Base-by-base conservation (phyloP, 176 grass and related monocot species). In the Canna indica region DNA sequence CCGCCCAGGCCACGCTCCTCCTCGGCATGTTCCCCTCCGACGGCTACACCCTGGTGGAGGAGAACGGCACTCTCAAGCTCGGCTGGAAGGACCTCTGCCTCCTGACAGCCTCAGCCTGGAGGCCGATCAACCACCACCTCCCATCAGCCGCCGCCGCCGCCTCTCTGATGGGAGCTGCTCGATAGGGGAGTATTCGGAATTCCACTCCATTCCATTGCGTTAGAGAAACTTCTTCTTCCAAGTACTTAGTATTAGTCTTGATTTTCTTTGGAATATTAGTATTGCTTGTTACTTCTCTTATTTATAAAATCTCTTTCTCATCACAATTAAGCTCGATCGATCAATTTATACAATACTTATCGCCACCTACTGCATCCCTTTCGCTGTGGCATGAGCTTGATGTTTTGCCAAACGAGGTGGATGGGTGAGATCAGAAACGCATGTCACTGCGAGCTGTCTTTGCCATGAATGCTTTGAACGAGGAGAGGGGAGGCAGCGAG, bases 81-180 rank as follows among this genome's bases (percentile, higher is more conserved):
- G 93, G 93, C 0, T 96, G 93, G 93, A 96, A 96, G 86, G 93
- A 96, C 64, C 83, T 96, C 9, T 96, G 93, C 86, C 78, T 96
- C 18, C 88, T 96, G 16, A 96, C 93, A 0, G 93, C 93, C 0
- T 92, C 93, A 0, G 93, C 93, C 1, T 96, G 93, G 93, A 79
- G 86, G 52, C 88, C 92, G 0, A 81, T 96, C 33, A 65, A 11
- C 18, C 31, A 38, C 32, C 50, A 54, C 41, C 41, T 22, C 27
- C 25, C 26, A 10, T 8, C 58, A 0, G 33, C 16, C 61, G 18
- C 17, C 33, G 62, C 16, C 16, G 22, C 50, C 50, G 7, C 50
- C 50, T n/a, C 50, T n/a, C 50, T 54, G 6, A 4, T 54, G 9
- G 58, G 58, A 61, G 58, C 3, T 10, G 26, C 58, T 13, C 58